A percentile compares a stretch with the other conserved stretches of the same genome.
Evolutionary conservation across 441 rosid genomes (phyloP).

Genomic region (Kokia cookei): DNA sequence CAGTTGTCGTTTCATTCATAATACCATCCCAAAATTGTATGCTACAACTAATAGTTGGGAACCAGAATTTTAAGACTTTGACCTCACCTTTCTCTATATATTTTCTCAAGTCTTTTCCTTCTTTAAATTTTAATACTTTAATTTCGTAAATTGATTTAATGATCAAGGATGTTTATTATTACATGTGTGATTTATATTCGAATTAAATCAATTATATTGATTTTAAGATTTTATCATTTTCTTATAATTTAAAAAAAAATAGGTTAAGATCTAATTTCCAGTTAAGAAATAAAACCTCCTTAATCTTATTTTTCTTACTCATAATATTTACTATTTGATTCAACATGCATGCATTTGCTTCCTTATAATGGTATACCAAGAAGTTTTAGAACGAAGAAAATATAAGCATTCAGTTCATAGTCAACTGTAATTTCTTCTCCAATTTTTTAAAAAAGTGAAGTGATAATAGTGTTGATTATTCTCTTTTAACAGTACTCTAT

Average conservation of each 20-base stretch:
- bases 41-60: background rate
- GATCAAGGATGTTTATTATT: too few relatives aligned
- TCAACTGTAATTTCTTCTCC: background rate
- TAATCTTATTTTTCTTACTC: too few relatives aligned
- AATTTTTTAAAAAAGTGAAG: background rate
- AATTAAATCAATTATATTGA: too few relatives aligned
- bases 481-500: background rate
- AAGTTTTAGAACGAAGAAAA: background rate
- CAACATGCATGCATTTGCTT: background rate
- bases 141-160: background rate
- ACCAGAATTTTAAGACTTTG: background rate
- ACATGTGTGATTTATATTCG: too few relatives aligned
- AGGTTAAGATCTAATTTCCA: too few relatives aligned
- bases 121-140: background rate
- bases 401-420: background rate
- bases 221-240: too few relatives aligned
- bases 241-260: too few relatives aligned
- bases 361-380: background rate
- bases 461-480: background rate
- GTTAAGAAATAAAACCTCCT: background rate
- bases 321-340: too few relatives aligned
- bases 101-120: background rate
- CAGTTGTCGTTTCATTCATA: slow-evolving; percentile 5
- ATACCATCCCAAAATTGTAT: background rate
- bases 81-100: background rate